Base-by-base conservation (phyloP, 75 land plant species). In the Picea sitchensis region DNA sequence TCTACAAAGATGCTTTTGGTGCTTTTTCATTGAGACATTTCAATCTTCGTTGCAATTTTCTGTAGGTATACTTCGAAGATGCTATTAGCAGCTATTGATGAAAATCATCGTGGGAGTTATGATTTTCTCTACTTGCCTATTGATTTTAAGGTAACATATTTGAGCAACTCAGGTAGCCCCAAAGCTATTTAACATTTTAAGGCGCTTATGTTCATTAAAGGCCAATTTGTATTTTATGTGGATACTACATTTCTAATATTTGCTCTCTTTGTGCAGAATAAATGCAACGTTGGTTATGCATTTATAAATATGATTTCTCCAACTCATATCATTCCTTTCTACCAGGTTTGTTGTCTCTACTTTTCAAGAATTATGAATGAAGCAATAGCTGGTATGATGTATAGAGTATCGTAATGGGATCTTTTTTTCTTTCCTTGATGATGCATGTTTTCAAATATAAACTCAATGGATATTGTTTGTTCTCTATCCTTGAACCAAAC, bases 101-200 rank as follows among this genome's bases (percentile, higher is more conserved):
- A 98, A 84, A 82, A 89, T 80, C 99, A 98, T 83, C 79, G 88
- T 75, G 98, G 99, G 71, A 87, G 92, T 65, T 98, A 98, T 84
- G 99, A 98, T 81, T 98, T 98, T 80, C 81, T 98, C 56, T 98
- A 98, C 79, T 82, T 98, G 79, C 99, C 99, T n/a, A 98, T 98
- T 82, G 99, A 98, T 75, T 98, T 98, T 74, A 98, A 98, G 99
- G 99, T 93, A 84, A 79, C 17, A 14, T 65, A 30, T 80, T 38
- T 82, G 2, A 26, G 26, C 73, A 41, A 63, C 31, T 65, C 8
- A 80, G 23, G 26, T 61, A n/a, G 17, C 26, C 9, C 18, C 32
- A 20, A 36, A 38, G 34, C 59, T 57, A 65, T 15, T 59, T 36
- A 20, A 7, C 14, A 41, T 67, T 21, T 41, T 83, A 63, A 51